Base-by-base conservation (phyloP, 768 basidiomycete species). In the Hydnomerulius pinastri region DNA sequence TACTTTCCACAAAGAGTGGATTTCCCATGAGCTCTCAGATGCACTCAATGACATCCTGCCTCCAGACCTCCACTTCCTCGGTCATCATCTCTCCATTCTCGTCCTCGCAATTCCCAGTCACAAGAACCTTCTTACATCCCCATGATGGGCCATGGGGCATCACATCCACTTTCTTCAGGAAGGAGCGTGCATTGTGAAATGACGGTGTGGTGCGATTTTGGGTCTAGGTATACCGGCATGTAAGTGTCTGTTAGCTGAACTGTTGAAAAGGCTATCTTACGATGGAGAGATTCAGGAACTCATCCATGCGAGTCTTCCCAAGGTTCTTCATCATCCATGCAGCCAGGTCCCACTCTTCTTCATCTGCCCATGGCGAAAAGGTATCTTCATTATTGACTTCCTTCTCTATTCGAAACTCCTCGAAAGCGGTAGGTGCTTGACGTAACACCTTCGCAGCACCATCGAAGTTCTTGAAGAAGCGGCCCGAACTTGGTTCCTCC, bases 261-360 rank as follows among this genome's bases (percentile, higher is more conserved):
- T n/a, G n/a, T n/a, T n/a, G n/a, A n/a, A n/a, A n/a, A n/a, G n/a
- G n/a, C n/a, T n/a, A n/a, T 18, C 47, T 48, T 51, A 70, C 66
- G 15, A 59, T 63, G 11, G 57, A 42, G 4, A 73, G 50, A 27
- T 68, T 67, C 15, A 74, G 53, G 39, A 70, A 72, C 7, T 59
- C 45, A 30, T 73, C 57, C 1, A 65, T 69, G 43, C 66, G 58
- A 1, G 43, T 63, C 17, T 71, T 58, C 6, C 71, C 60, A 4
- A 63, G 52, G 35, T 48, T 36, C 61, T 43, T 53, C 35, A 65
- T 60, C 23, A 75, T 42, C 70, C 66, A 74, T 15, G 50, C 35
- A 2, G 58, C 73, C 2, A 74, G 43, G 36, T 69, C 65, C 61
- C 69, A 72, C 23, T 74, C 67, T 8, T 69, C 70, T 25, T 56